Percentiles rank a stretch among this genome's conserved stretches.
phyloP scores from a whole-genome alignment of 345 rosid species.

The Chamaenerion angustifolium region DNA sequence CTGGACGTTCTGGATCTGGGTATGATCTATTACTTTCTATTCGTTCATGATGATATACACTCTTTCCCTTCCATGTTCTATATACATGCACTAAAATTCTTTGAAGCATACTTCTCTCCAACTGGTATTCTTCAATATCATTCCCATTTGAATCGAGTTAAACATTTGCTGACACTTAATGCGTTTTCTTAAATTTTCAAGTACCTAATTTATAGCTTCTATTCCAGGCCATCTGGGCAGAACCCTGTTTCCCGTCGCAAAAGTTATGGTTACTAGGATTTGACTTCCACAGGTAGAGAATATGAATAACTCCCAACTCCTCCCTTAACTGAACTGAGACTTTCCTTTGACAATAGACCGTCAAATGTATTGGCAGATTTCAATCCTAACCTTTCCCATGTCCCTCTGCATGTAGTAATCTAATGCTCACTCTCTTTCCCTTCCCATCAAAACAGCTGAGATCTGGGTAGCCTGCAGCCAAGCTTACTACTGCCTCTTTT shows the following conservation, averaged over 20 bases:
- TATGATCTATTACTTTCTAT: constrained; percentile 22
- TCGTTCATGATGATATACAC: not conserved
- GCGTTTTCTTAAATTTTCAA: not conserved
- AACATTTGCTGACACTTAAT: too few species aligned
- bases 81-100: not conserved
- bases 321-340: constrained; percentile 7
- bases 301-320: constrained; percentile 19
- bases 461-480: constrained; percentile 85
- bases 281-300: constrained; percentile 29
- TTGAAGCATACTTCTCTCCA: too few species aligned
- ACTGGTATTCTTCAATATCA: too few species aligned
- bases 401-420: constrained; percentile 45
- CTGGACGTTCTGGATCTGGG: constrained; percentile 82
- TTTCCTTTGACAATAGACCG: constrained; percentile 18
- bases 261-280: constrained; percentile 69
- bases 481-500: constrained; percentile 47
- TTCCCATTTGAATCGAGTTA: too few species aligned
- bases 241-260: constrained; percentile 66
- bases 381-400: constrained; percentile 39
- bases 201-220: constrained; percentile 24
- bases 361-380: constrained; percentile 23
- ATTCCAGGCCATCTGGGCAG: constrained; percentile 82
- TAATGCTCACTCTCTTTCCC: constrained; percentile 72
- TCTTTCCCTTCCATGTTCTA: not conserved
- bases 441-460: constrained; percentile 80